Conservation (phyloP, 768 basidiomycete genomes). For the Boletus vinaceobasis region DNA sequence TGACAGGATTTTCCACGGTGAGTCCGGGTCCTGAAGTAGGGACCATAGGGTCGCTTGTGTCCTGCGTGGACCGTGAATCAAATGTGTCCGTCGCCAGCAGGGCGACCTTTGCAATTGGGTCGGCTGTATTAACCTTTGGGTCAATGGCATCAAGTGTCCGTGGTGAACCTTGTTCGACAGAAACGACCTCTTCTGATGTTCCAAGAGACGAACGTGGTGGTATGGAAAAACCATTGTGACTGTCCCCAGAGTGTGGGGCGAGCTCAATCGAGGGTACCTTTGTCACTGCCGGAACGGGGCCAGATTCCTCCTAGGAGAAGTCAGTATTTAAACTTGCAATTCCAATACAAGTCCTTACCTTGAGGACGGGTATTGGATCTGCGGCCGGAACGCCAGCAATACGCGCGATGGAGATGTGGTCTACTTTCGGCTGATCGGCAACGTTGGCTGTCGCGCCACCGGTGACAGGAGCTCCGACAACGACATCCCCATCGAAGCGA, state of each 20-base stretch:
- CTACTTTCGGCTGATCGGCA: conserved; percentile 9
- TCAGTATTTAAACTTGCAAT: conserved; percentile 3
- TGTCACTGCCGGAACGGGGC: not conserved
- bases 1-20: not conserved
- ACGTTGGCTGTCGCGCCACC: conserved; percentile 20
- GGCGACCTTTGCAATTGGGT: not conserved
- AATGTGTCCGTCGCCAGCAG: conserved; percentile 3
- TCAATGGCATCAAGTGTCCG: not conserved
- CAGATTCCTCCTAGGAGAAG: conserved; percentile 1
- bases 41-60: not conserved
- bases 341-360: conserved; percentile 13
- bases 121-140: not conserved
- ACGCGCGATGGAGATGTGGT: conserved; percentile 3
- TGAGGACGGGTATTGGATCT: not conserved
- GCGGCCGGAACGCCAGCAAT: not conserved
- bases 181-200: conserved; percentile 7
- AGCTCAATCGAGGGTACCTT: conserved; percentile 18
- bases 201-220: not conserved
- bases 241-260: conserved; percentile 8
- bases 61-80: not conserved
- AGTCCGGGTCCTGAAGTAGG: not conserved
- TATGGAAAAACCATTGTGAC: not conserved
- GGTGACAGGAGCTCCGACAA: conserved; percentile 19
- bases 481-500: conserved; percentile 24
- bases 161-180: conserved; percentile 2